Evolutionary conservation across 352 stramenopile species (phyloP).

Genomic region (Paralagenidium karlingii): DNA sequence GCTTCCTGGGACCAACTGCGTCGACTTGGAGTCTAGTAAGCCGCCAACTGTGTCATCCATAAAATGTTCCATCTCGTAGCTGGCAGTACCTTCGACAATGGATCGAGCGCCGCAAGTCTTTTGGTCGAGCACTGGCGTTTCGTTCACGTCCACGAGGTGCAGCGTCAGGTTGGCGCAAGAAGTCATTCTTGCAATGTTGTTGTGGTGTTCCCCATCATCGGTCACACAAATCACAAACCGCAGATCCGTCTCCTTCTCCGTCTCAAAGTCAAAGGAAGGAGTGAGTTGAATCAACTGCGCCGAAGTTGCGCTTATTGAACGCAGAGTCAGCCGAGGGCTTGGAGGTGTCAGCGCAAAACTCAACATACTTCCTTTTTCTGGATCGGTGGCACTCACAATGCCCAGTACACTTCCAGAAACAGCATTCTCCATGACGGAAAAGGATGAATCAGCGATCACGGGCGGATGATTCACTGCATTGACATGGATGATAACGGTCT

Average conservation of each 20-base stretch:
- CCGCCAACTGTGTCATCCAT: neutral
- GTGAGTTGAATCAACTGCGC: conserved; percentile 19
- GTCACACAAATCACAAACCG: conserved; percentile 24
- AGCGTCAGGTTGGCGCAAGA: too few relatives aligned
- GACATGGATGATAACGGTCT: conserved; percentile 1
- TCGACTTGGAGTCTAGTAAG: neutral
- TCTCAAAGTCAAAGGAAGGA: conserved; percentile 23
- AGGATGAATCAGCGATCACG: conserved; percentile 1
- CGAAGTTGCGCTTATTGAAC: conserved; percentile 7
- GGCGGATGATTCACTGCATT: conserved; percentile 10
- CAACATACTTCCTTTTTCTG: conserved; percentile 20
- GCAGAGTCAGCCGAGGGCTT: conserved; percentile 13
- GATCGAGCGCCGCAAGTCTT: too few relatives aligned
- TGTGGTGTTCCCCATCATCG: conserved; percentile 28
- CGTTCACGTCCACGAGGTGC: too few relatives aligned
- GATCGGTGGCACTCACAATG: conserved; percentile 14
- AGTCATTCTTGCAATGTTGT: conserved; percentile 31
- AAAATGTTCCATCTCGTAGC: too few relatives aligned
- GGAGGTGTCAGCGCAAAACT: conserved; percentile 23
- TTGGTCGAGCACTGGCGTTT: conserved; percentile 13
- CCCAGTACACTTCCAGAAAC: conserved; percentile 16
- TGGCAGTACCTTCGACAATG: too few relatives aligned
- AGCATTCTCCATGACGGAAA: conserved; percentile 7
- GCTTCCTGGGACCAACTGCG: too few relatives aligned
- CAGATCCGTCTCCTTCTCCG: conserved; percentile 9